Base-by-base conservation (phyloP, 768 basidiomycete species). In the Phylloporus sp. region DNA sequence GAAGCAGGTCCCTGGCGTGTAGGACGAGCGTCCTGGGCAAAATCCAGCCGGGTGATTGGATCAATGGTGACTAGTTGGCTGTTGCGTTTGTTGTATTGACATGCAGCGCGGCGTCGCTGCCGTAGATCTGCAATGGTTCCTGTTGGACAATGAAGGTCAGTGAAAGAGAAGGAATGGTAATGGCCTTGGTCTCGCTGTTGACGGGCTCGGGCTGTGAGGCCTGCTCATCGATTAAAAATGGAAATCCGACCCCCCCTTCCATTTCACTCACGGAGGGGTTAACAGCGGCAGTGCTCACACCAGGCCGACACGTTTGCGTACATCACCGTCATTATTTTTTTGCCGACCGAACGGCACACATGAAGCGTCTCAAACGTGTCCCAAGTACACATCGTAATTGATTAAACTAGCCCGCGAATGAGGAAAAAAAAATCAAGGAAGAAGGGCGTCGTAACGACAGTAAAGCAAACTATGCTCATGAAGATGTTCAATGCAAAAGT, bases 21-120 rank as follows among this genome's bases (percentile, higher is more conserved):
- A 65, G 69, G 69, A 67, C 62, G 55, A 60, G 65, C 65, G 71
- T 80, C 79, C 82, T 78, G 75, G 66, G 76, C 63, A 69, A 73
- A 66, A 72, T 68, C 70, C 68, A 75, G 69, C 64, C 73, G 69
- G 62, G 76, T 77, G 71, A 72, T 65, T 71, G 82, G 72, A 82
- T 83, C 81, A 84, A 86, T 86, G 73, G 75, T 74, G 72, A 60
- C 70, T 63, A 62, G 52, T 48, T 42, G 52, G 54, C 29, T 47
- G 55, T 48, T 58, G 34, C 24, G 50, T 50, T 38, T 48, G 41
- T 29, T 44, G 54, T 53, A 44, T 55, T 52, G 51, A 52, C 64
- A 65, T 65, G 54, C 53, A 58, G 54, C 61, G 38, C 43, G 49
- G 38, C 42, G 66, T 66, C 46, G 55, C 59, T 27, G 46, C 32